Evolutionary conservation across 2,329 filamentous ascomycete genomes (phyloP), one percentile per base, ranked within the genome.

Genomic region (Scortechinia acanthostroma): DNA sequence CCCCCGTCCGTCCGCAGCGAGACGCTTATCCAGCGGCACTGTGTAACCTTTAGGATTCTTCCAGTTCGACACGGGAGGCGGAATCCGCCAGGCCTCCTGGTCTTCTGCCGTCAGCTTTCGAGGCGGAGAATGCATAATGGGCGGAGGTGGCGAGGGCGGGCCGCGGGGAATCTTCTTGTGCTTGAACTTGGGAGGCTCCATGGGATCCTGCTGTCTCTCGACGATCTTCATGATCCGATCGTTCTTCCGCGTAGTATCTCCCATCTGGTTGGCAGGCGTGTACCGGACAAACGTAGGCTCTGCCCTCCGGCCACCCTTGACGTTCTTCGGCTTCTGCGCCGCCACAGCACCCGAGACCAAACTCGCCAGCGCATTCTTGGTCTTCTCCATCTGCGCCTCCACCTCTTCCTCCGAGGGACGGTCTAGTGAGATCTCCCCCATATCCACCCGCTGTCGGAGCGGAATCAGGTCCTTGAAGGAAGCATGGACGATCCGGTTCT

Each of bases 11-110:
- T 97, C 91, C 5, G 93, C 91, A 16, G 93, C 93, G 53, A 98
- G 69, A 59, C 93, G 84, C 71, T 98, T 98, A 63, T 98, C 93
- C 44, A 98, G 65, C 0, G 93, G 89, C 1, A 98, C 88, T 0
- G 93, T 98, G 59, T 95, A 98, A 56, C 93, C 93, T 69, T 97
- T 97, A 1, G 91, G 88, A 62, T 98, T 98, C 77, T 98, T 98
- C 93, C 93, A 98, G 64, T 97, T 97, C 17, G 88, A 95, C 2
- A 98, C 84, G 0, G 91, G 88, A 2, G 91, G 90, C 0, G 74
- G 76, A 33, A 80, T 96, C 58, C 84, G 90, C 93, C 93, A 98
- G 48, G 88, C 88, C 63, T 97, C 93, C 63, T 97, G 91, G 55
- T 98, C 93, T 61, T 95, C 91, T 4, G 91, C 93, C 1, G 93